These are phyloP conservation scores for Sodiomyces alkalinus DNA, from an alignment of 2,329 filamentous ascomycete genomes.

Conservation along the genomic window DNA sequence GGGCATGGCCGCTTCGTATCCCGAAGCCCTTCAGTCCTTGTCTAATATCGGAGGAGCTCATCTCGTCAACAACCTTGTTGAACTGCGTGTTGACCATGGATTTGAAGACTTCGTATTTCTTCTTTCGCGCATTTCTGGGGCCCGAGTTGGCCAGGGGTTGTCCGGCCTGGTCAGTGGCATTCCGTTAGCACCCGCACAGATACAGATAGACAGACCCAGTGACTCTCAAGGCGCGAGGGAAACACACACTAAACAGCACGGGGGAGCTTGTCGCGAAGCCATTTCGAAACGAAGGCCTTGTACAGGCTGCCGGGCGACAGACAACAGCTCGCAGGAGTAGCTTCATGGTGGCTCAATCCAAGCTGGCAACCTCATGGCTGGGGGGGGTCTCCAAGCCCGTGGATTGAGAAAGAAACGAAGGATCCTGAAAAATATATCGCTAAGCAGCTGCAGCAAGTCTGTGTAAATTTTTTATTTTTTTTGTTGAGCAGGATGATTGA, in stretches of 20 bases:
- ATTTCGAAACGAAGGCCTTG: slow-evolving; percentile 3
- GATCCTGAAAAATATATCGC: no score
- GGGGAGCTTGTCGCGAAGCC: slow-evolving; percentile 6
- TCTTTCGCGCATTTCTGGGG: no score
- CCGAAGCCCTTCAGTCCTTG: slow-evolving; percentile 8
- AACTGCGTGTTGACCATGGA: slow-evolving; percentile 7
- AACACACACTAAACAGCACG: slow-evolving; percentile 4
- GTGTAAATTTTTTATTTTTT: no score
- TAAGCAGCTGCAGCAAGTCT: no score
- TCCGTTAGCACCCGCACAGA: neutral
- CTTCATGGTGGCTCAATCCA: slow-evolving; percentile 5
- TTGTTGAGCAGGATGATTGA: no score
- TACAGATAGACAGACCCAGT: no score
- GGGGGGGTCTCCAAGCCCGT: neutral
- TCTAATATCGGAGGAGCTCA: slow-evolving; percentile 5
- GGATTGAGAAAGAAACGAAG: neutral
- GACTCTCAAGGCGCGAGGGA: no score
- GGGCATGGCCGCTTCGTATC: slow-evolving; percentile 18
- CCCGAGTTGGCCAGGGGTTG: no score
- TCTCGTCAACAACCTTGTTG: slow-evolving; percentile 4
- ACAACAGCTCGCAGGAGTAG: slow-evolving; percentile 4
- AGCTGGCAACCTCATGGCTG: slow-evolving; percentile 3
- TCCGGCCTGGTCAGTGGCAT: neutral
- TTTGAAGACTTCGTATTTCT: slow-evolving; percentile 7
- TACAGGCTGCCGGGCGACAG: slow-evolving; percentile 3